These are phyloP conservation scores for Metarhizium album DNA, from an alignment of 2,329 filamentous ascomycete species.

Conservation along the genomic window DNA sequence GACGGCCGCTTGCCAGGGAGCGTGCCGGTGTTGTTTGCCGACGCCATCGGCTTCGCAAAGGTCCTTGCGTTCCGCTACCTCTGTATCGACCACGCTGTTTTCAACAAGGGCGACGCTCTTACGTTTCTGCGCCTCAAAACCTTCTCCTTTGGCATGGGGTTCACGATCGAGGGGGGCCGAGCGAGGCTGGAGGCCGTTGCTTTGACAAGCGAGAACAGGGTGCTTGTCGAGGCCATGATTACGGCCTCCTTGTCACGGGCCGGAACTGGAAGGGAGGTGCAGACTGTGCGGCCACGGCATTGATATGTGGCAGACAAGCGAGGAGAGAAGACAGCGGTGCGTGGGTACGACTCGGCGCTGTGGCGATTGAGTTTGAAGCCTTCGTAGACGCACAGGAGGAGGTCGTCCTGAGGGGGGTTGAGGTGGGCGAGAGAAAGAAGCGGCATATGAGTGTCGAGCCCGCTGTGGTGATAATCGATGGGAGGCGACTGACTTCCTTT, in stretches of 20 bases:
- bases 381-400: conserved; percentile 15
- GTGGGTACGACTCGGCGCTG: conserved; percentile 21
- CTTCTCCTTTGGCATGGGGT: conserved; percentile 21
- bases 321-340: conserved; percentile 18
- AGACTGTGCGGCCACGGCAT: conserved; percentile 15
- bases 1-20: conserved; percentile 13
- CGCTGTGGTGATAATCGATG: conserved; percentile 19
- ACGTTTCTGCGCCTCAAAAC: conserved; percentile 23
- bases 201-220: conserved; percentile 13
- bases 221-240: conserved; percentile 8
- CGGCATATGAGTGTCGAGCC: conserved; percentile 21
- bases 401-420: conserved; percentile 17
- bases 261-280: conserved; percentile 18
- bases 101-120: conserved; percentile 15
- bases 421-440: conserved; percentile 14
- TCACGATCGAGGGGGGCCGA: conserved; percentile 10
- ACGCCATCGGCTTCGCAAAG: conserved; percentile 22
- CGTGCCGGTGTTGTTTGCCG: conserved; percentile 20
- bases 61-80: conserved; percentile 25
- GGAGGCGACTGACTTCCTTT: background rate
- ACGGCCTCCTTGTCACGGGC: conserved; percentile 20
- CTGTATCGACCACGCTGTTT: conserved; percentile 26
- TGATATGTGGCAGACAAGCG: conserved; percentile 18
- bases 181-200: conserved; percentile 7
- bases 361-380: conserved; percentile 17